Evolutionary conservation across 192 early-diverging fungal species (phyloP).

Genomic region (Entomortierella chlamydospora): DNA sequence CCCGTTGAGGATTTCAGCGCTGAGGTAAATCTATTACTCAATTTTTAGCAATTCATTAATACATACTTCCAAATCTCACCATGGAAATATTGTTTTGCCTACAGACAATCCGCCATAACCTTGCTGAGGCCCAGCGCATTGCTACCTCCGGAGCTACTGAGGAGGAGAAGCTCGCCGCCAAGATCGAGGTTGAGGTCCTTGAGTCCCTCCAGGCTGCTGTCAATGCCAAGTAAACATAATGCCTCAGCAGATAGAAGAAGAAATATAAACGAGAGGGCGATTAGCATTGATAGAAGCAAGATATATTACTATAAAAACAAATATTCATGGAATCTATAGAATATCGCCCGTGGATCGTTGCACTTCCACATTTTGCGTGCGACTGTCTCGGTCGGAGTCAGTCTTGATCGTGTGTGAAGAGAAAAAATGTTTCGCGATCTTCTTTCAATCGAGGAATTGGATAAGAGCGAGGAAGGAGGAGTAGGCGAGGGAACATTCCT

Average conservation of each 20-base stretch:
- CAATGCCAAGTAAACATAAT: slow-evolving; percentile 51
- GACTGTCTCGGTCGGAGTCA: too few relatives aligned
- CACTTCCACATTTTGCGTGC: too few relatives aligned
- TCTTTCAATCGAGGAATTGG: too few relatives aligned
- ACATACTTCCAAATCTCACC: background rate
- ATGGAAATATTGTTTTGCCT: background rate
- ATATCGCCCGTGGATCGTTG: too few relatives aligned
- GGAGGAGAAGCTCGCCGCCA: slow-evolving; percentile 83
- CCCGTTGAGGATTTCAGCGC: slow-evolving; percentile 87
- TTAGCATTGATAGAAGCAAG: background rate
- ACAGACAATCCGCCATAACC: slow-evolving; percentile 77
- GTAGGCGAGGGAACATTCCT: background rate
- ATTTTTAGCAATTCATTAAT: background rate
- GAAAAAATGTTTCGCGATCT: background rate
- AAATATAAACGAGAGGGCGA: background rate
- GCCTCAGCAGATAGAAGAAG: background rate
- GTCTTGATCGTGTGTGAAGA: background rate
- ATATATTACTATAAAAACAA: too few relatives aligned
- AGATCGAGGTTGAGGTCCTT: slow-evolving; percentile 89
- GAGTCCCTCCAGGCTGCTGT: slow-evolving; percentile 87
- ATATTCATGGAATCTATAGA: too few relatives aligned
- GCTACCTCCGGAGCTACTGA: slow-evolving; percentile 73
- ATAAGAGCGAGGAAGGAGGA: background rate
- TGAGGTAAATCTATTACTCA: slow-evolving; percentile 62
- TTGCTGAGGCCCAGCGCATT: slow-evolving; percentile 86